These are phyloP conservation scores for Berkeleyomyces rouxiae DNA, from an alignment of 2,329 filamentous ascomycete species.

Conservation along the genomic window DNA sequence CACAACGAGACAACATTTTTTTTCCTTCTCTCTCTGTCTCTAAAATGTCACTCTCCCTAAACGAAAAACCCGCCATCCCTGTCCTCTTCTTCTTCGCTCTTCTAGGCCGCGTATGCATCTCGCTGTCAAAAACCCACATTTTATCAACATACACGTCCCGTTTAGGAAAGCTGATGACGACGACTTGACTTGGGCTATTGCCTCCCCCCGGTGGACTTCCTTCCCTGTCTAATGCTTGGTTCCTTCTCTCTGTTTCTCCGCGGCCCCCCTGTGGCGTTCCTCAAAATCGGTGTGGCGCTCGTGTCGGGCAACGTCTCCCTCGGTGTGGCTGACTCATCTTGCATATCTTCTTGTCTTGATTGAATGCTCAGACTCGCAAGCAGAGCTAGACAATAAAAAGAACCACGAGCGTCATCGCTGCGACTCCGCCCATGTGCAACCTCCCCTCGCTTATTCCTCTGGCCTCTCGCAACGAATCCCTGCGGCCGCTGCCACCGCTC, in stretches of 20 bases:
- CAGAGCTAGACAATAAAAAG: too few species aligned
- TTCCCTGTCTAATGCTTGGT: not conserved
- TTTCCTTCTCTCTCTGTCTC: not conserved
- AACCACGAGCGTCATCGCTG: too few species aligned
- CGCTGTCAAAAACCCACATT: not conserved
- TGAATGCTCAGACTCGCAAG: too few species aligned
- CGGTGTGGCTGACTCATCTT: too few species aligned
- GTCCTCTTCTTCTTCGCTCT: not conserved
- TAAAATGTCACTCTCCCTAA: not conserved
- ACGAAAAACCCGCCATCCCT: not conserved
- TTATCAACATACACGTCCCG: not conserved
- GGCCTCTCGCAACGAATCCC: too few species aligned
- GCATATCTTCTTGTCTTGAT: too few species aligned
- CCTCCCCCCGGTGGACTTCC: not conserved
- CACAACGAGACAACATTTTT: not conserved
- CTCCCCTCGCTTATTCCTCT: too few species aligned
- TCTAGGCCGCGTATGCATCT: not conserved
- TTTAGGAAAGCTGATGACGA: not conserved
- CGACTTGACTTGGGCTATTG: not conserved
- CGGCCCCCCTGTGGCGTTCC: too few species aligned
- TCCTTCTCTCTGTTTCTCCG: not conserved
- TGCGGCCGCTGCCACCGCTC: too few species aligned
- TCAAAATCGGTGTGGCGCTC: too few species aligned
- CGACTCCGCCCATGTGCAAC: too few species aligned
- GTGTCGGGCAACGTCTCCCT: too few species aligned